These are phyloP conservation scores for Inosperma sp. DNA, from an alignment of 768 basidiomycete species.

Conservation along the genomic window DNA sequence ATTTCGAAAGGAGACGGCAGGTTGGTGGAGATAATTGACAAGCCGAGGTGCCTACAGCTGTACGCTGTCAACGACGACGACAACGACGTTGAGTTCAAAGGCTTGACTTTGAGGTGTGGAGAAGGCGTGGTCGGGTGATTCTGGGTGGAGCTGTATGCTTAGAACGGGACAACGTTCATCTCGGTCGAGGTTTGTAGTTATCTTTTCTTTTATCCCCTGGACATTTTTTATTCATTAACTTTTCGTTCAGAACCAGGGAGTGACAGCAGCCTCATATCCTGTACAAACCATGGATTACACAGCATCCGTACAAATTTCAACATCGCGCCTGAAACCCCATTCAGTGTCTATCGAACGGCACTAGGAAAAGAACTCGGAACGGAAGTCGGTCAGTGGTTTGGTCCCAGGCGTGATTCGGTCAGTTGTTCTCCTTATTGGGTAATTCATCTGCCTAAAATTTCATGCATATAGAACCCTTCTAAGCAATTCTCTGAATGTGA, in stretches of 20 bases:
- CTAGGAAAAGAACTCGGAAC: too few species aligned
- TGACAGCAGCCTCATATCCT: too few species aligned
- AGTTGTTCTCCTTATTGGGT: slow-evolving; percentile 42
- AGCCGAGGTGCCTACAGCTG: too few species aligned
- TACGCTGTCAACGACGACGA: too few species aligned
- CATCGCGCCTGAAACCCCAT: slow-evolving; percentile 70
- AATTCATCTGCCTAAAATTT: neutral
- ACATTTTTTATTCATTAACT: slow-evolving; percentile 3
- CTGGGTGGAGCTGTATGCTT: slow-evolving; percentile 38
- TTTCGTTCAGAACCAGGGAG: too few species aligned
- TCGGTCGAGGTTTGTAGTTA: slow-evolving; percentile 39
- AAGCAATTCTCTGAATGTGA: too few species aligned
- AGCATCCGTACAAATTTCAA: too few species aligned
- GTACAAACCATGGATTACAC: too few species aligned
- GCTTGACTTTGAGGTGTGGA: slow-evolving; percentile 71
- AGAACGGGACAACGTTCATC: slow-evolving; percentile 36
- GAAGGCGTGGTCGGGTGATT: slow-evolving; percentile 47
- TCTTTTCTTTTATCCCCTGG: slow-evolving; percentile 3
- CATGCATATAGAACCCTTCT: too few species aligned
- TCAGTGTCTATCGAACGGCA: too few species aligned
- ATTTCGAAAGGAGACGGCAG: slow-evolving; percentile 70
- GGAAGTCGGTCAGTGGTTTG: slow-evolving; percentile 98
- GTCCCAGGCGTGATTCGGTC: slow-evolving; percentile 97
- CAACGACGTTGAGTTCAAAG: too few species aligned
- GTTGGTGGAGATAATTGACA: too few species aligned